Percentiles rank a stretch among this genome's conserved stretches.
Conservation (phyloP, 2,329 filamentous ascomycete species). For the Nothophoma quercina region DNA sequence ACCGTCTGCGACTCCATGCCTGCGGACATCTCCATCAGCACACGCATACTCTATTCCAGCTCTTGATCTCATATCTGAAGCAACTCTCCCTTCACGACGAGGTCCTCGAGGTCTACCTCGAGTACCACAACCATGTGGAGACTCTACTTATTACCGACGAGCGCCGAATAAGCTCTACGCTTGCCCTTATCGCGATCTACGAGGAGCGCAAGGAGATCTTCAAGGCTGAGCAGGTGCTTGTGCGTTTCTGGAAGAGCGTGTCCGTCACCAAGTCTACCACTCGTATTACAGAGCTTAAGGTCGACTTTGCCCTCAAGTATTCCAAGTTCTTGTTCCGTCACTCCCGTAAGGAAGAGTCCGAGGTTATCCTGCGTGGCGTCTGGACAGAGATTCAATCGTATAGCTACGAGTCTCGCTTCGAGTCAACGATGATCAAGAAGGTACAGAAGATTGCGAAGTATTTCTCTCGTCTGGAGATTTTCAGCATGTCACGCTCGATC, state of each 20-base stretch:
- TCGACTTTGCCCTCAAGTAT: slow-evolving; percentile 32
- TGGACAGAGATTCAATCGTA: slow-evolving; percentile 32
- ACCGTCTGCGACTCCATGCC: slow-evolving; percentile 27
- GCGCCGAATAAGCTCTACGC: slow-evolving; percentile 27
- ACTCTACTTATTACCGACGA: slow-evolving; percentile 27
- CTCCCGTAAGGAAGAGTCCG: slow-evolving; percentile 32
- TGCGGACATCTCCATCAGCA: slow-evolving; percentile 34
- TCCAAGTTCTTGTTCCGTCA: slow-evolving; percentile 29
- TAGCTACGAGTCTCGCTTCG: slow-evolving; percentile 31
- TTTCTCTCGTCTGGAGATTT: slow-evolving; percentile 27
- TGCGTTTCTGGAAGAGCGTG: slow-evolving; percentile 32
- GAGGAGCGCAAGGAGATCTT: slow-evolving; percentile 35
- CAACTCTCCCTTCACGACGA: slow-evolving; percentile 27
- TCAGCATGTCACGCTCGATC: slow-evolving; percentile 31
- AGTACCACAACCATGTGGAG: slow-evolving; percentile 28
- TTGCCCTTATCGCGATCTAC: slow-evolving; percentile 27
- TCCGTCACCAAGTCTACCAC: slow-evolving; percentile 22
- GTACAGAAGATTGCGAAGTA: slow-evolving; percentile 27
- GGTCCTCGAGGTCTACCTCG: slow-evolving; percentile 25
- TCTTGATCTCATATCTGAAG: slow-evolving; percentile 29
- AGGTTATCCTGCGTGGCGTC: slow-evolving; percentile 31
- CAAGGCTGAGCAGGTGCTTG: slow-evolving; percentile 33
- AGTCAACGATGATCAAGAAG: slow-evolving; percentile 30
- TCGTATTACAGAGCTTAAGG: slow-evolving; percentile 25
- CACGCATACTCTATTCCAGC: slow-evolving; percentile 25